Percentiles rank a stretch among this genome's conserved stretches.
Evolutionary conservation across 1,284 basidiomycete genomes (phyloP).

Genomic region (Moesziomyces sp.): DNA sequence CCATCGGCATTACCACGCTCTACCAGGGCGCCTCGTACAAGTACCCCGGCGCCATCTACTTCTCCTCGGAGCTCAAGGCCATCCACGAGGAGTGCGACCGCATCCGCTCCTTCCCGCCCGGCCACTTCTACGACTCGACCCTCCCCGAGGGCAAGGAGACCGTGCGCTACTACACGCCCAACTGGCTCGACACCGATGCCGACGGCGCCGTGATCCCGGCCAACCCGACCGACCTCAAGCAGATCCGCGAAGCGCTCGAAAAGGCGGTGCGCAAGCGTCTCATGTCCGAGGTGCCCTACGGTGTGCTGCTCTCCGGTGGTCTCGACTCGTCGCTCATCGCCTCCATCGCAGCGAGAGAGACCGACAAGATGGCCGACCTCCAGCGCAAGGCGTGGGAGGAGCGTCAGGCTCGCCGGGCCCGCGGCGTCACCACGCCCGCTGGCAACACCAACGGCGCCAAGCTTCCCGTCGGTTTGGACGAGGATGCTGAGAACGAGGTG

Average conservation of each 20-base stretch:
- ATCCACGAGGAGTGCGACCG: constrained; percentile 92
- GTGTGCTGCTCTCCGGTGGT: constrained; percentile 93
- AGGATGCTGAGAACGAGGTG: constrained; percentile 64
- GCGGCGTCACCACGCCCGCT: constrained; percentile 59
- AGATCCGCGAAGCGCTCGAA: constrained; percentile 78
- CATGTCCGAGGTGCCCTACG: constrained; percentile 99
- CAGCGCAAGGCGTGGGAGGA: constrained; percentile 73
- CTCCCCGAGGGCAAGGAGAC: constrained; percentile 65
- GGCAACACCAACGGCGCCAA: constrained; percentile 68
- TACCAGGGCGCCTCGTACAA: constrained; percentile 94
- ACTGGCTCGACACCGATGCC: constrained; percentile 70
- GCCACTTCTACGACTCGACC: constrained; percentile 76
- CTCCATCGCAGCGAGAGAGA: constrained; percentile 94
- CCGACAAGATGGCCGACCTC: constrained; percentile 77
- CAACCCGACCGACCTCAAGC: constrained; percentile 76
- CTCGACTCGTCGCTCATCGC: constrained; percentile 97
- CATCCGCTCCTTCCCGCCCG: constrained; percentile 95
- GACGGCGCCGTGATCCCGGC: constrained; percentile 74
- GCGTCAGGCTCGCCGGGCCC: constrained; percentile 59
- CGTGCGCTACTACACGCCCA: constrained; percentile 67
- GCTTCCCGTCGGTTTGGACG: constrained; percentile 60
- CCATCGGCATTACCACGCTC: constrained; percentile 96
- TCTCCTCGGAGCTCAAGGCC: constrained; percentile 95
- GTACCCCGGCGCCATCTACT: constrained; percentile 85
- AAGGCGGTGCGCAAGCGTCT: constrained; percentile 92